Evolutionary conservation across 208 protist species (phyloP), one percentile per base, ranked within the genome.

Genomic region (Balamuthia mandrillaris): DNA sequence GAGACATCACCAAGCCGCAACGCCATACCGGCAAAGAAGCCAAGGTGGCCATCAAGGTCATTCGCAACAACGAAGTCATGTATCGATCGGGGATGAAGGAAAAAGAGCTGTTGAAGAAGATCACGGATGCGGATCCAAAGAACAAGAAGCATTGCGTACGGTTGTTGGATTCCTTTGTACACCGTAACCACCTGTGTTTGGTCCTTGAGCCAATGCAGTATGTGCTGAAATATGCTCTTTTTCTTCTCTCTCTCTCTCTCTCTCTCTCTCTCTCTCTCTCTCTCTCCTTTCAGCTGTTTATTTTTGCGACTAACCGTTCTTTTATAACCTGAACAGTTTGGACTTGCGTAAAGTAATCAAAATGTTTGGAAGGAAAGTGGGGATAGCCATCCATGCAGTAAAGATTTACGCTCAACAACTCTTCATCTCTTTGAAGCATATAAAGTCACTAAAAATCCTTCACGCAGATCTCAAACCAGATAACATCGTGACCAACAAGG

Each of bases 381-480:
- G 83, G 31, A 85, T 86, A 9, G 63, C 44, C 18, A 54, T 86
- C 24, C 58, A 79, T 24, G 85, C 78, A 29, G 91, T 96, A 21
- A 77, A 84, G 42, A 60, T 86, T 3, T 96, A 93, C 65, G 87
- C 91, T 0, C 84, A 90, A 27, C 91, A 95, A 68, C 45, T 96
- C 24, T 90, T 95, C 31, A 47, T 92, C 2, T 72, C 94, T 21
- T 72, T 96, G 14, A 78, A 78, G 42, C 88, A 92, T 29, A 65
- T 94, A 29, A 56, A 89, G 21, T 89, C 86, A 45, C 88, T 84
- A 42, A 74, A 77, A 39, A 88, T 96, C 35, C 35, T 95, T 1
- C 94, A 96, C 81, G 81, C 89, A 3, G 94, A 96, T 45, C 91
- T 96, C 78, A 96, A 96, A 85, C 94, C 94, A 10, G 94, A 95